Base-by-base conservation (phyloP, 148 eudicot genomes). In the Fagopyrum homotropicum region DNA sequence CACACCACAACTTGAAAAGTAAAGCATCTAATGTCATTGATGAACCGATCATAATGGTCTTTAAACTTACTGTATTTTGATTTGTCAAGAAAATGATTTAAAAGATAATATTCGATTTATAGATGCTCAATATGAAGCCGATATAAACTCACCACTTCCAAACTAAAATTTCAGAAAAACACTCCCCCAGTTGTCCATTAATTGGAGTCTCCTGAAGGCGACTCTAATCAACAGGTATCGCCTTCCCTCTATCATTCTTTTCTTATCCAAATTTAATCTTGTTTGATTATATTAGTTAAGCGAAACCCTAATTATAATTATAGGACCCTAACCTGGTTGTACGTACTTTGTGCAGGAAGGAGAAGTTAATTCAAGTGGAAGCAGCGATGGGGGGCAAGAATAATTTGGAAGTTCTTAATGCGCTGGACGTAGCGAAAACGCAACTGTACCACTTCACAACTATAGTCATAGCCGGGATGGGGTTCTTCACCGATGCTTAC, bases 401-500 rank as follows among this genome's bases (percentile, higher is more conserved):
- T 49, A 49, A 49, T 26, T 26, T 61, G 68, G 40, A 61, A 29
- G 68, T 61, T 10, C 68, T 61, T 1, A 29, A 2, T 10, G 68
- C 68, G 14, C 68, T 61, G 14, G 63, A 57, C 22, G 30, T 17
- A 19, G 63, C 63, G 5, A 57, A 57, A 57, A 57, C 63, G 0
- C 63, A 57, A 57, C 4, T 7, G 35, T 57, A 57, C 63, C 63
- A 57, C 17, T 57, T 57, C 63, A 57, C 63, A 9, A 6, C 63
- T 57, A 57, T 57, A 0, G 0, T 57, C 30, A 57, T 57, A 57
- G 63, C 63, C 9, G 63, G 63, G 9, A 57, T 57, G 63, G 63
- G 63, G 29, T 57, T 57, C 63, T 57, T 57, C 35, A 57, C 63
- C 30, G 63, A 57, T 57, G 63, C 63, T 57, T 57, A 57, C 35